phyloP scores from a whole-genome alignment of 1,284 basidiomycete genomes.

The Malassezia furfur region DNA sequence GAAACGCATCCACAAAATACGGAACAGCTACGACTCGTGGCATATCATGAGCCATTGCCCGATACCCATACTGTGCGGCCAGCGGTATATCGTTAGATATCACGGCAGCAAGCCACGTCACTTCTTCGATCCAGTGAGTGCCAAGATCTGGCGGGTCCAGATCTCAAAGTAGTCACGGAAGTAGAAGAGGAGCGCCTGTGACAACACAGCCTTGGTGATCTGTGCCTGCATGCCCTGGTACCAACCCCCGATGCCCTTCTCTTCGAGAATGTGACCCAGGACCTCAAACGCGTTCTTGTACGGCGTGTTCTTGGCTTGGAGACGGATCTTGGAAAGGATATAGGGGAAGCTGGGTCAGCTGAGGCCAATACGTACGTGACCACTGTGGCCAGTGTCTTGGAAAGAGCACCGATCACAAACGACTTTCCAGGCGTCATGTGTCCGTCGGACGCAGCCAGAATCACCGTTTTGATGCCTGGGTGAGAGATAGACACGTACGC shows the following conservation, averaged over 20 bases:
- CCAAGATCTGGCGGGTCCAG: slow-evolving; percentile 40
- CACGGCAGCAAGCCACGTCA: neutral
- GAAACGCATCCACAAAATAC: neutral
- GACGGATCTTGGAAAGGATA: slow-evolving; percentile 92
- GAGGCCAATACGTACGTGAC: slow-evolving; percentile 19
- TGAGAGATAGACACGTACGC: slow-evolving; percentile 23
- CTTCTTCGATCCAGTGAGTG: slow-evolving; percentile 19
- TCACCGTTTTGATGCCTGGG: slow-evolving; percentile 61
- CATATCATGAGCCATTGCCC: slow-evolving; percentile 15
- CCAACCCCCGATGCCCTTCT: slow-evolving; percentile 63
- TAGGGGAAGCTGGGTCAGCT: slow-evolving; percentile 30
- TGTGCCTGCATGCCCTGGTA: slow-evolving; percentile 88
- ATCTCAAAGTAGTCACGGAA: slow-evolving; percentile 47
- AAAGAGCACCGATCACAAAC: slow-evolving; percentile 81
- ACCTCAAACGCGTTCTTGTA: slow-evolving; percentile 69
- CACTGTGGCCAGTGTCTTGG: slow-evolving; percentile 84
- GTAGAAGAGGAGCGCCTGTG: slow-evolving; percentile 56
- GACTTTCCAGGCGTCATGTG: slow-evolving; percentile 70
- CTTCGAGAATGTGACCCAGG: slow-evolving; percentile 62
- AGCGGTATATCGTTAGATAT: neutral
- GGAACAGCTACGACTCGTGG: slow-evolving; percentile 3
- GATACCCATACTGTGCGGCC: slow-evolving; percentile 2
- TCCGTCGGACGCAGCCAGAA: slow-evolving; percentile 53
- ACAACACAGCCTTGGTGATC: slow-evolving; percentile 75
- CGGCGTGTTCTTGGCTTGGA: slow-evolving; percentile 62